Base-by-base conservation (phyloP, 306 rosid species). In the Castanea mollissima region DNA sequence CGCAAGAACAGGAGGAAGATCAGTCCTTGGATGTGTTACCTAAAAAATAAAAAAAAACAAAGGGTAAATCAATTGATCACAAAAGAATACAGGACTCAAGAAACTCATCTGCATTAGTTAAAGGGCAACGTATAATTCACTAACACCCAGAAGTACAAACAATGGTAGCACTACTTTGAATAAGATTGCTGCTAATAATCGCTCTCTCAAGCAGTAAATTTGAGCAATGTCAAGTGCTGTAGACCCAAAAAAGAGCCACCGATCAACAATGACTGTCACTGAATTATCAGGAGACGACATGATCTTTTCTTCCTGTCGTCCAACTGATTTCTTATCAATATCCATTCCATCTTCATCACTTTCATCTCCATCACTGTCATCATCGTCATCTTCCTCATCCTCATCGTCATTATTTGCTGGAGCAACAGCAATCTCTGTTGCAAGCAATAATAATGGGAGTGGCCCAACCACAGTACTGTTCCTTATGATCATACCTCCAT, bases 201-300 rank as follows among this genome's bases (percentile, higher is more conserved):
- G 87, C 88, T 95, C 98, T 82, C 96, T 92, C 92, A 93, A 82
- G 88, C 97, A 90, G 83, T 95, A 93, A 41, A 95, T 71, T 85
- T 93, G 97, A 81, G 99, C 97, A 85, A 95, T 90, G 76, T 91
- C 98, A n/a, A 95, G 92, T 72, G 99, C 97, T 21, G 83, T 89
- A 51, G 92, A 91, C 77, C 79, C 65, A 78, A 85, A 90, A 81
- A 74, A 71, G 73, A 91, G 90, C 98, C 98, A 95, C 15, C 99
- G 89, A 80, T 95, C 97, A 77, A 89, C 88, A 77, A 95, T 85
- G 35, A 93, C 86, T 73, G 59, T 83, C 34, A 95, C 98, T 34
- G 77, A 74, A 60, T 87, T 89, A 69, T 88, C 96, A 59, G 99
- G 98, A 65, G 91, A 84, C 14, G 92, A 86, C 99, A 95, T 89